phyloP scores from a whole-genome alignment of 208 protist genomes.

The Acanthamoeba sp. region DNA sequence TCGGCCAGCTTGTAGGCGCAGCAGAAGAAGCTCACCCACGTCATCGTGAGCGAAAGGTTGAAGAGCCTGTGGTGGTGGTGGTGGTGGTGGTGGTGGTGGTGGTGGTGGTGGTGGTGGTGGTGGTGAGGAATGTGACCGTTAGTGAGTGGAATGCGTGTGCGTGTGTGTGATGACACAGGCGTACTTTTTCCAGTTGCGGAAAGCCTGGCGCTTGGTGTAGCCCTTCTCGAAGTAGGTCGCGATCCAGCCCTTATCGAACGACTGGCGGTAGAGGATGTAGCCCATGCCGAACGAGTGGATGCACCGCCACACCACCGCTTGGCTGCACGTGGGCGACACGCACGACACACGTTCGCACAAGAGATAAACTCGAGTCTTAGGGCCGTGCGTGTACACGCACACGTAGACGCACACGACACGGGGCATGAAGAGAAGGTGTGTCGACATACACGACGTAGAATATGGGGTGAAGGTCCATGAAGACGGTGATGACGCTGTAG shows the following conservation, averaged over 20 bases:
- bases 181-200: slow-evolving; percentile 94
- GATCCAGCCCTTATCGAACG: slow-evolving; percentile 90
- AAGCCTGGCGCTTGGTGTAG: slow-evolving; percentile 89
- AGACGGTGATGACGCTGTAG: slow-evolving; percentile 86
- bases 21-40: slow-evolving; percentile 83
- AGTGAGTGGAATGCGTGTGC: slow-evolving; percentile 84
- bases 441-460: slow-evolving; percentile 79
- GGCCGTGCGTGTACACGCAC: too few relatives aligned
- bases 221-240: slow-evolving; percentile 86
- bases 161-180: slow-evolving; percentile 80
- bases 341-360: too few relatives aligned
- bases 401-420: not conserved
- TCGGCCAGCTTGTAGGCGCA: slow-evolving; percentile 82
- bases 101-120: not conserved
- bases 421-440: too few relatives aligned
- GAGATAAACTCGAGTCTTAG: too few relatives aligned
- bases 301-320: slow-evolving; percentile 92
- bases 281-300: slow-evolving; percentile 92
- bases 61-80: slow-evolving; percentile 78
- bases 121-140: slow-evolving; percentile 13
- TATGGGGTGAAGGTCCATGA: slow-evolving; percentile 88
- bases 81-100: not conserved
- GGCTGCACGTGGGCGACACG: slow-evolving; percentile 79
- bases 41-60: slow-evolving; percentile 87
- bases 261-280: slow-evolving; percentile 90